Percentiles rank a stretch among this genome's conserved stretches.
Conservation (phyloP, 352 stramenopile species). For the Phytopythium chamaehyphon region DNA sequence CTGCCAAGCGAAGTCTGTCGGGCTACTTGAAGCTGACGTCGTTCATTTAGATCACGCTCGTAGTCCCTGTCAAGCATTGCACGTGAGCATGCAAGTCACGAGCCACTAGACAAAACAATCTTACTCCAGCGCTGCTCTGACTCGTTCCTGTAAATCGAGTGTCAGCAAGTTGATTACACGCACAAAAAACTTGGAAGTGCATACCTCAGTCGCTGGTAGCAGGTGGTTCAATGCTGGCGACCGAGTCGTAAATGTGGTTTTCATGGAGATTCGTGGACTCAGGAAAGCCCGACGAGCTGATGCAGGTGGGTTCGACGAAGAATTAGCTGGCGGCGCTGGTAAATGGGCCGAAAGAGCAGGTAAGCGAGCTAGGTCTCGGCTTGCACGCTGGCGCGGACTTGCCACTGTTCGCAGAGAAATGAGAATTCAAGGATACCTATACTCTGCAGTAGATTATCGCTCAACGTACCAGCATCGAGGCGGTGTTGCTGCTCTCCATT, state of each 20-base stretch:
- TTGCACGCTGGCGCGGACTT: constrained; percentile 29
- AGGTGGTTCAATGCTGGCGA: constrained; percentile 63
- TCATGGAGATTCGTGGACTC: constrained; percentile 57
- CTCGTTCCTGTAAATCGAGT: constrained; percentile 23
- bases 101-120: not conserved
- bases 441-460: too few relatives aligned
- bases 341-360: not conserved
- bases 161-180: not conserved
- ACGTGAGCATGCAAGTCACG: constrained; percentile 1
- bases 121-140: constrained; percentile 47
- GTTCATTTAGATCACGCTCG: constrained; percentile 33
- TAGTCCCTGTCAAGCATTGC: constrained; percentile 24
- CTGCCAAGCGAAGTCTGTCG: not conserved
- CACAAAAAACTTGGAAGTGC: not conserved
- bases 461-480: constrained; percentile 25
- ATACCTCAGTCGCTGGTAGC: constrained; percentile 42
- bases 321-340: not conserved
- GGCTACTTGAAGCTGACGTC: constrained; percentile 11
- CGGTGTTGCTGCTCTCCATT: constrained; percentile 35
- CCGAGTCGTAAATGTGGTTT: constrained; percentile 50
- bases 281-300: constrained; percentile 10
- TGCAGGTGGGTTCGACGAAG: not conserved
- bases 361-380: constrained; percentile 9
- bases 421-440: not conserved
- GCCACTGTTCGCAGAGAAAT: constrained; percentile 6